Evolutionary conservation across 345 rosid genomes (phyloP).

Genomic region (Citrus reticulata): DNA sequence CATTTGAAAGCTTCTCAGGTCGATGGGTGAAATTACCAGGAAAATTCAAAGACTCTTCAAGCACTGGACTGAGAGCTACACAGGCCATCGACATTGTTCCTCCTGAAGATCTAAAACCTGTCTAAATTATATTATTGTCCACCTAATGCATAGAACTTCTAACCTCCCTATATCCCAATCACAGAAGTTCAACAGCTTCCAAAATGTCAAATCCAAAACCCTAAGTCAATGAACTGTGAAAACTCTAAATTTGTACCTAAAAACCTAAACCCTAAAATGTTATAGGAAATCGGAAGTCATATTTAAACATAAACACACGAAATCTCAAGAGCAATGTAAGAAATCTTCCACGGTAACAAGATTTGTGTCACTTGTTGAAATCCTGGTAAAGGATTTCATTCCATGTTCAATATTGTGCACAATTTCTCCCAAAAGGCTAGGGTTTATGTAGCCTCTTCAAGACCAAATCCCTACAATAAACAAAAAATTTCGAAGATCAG

Average conservation of each 20-base stretch:
- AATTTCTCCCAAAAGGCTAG: not conserved
- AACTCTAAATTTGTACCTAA: not conserved
- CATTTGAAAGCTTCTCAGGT: conserved; percentile 28
- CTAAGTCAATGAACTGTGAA: conserved; percentile 1
- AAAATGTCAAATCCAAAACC: not conserved
- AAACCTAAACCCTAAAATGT: not conserved
- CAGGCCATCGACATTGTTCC: conserved; percentile 49
- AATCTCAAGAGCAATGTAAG: not conserved
- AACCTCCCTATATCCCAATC: not conserved
- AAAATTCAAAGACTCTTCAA: conserved; percentile 42
- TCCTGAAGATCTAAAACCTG: conserved; percentile 15
- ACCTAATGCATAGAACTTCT: not conserved
- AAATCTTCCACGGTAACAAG: not conserved
- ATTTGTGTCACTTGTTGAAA: not conserved
- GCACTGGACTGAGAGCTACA: conserved; percentile 56
- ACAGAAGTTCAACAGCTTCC: not conserved
- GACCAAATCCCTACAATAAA: not conserved
- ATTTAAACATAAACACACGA: not conserved
- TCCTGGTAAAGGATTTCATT: not conserved
- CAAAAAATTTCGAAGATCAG: not conserved
- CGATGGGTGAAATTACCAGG: conserved; percentile 27
- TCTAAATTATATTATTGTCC: not conserved
- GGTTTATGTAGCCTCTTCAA: not conserved
- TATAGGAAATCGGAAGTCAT: not conserved
- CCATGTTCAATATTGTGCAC: not conserved